phyloP scores from a whole-genome alignment of 495 filamentous ascomycete species.

The Penicillium flavigenum region DNA sequence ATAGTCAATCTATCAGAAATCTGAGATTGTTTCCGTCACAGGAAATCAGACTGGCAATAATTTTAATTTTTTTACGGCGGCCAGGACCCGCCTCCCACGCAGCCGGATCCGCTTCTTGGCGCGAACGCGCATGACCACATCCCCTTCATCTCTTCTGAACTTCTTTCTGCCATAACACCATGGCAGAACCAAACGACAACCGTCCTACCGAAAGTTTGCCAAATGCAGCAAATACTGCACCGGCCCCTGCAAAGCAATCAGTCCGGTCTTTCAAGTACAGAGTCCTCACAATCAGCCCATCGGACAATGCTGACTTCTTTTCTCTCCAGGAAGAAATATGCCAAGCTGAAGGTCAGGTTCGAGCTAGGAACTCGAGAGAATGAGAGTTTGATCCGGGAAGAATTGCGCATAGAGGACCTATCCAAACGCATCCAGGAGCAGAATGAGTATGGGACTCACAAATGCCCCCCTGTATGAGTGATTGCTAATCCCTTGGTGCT shows the following conservation, averaged over 20 bases:
- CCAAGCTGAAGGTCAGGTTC: conserved; percentile 85
- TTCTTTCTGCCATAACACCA: conserved; percentile 18
- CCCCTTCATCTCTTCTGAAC: conserved; percentile 15
- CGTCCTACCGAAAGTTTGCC: conserved; percentile 32
- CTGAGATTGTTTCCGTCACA: conserved; percentile 6
- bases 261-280: conserved; percentile 47
- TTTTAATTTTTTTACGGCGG: conserved; percentile 36
- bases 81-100: conserved; percentile 34
- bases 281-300: background rate
- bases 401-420: conserved; percentile 72
- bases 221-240: conserved; percentile 28
- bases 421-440: conserved; percentile 79
- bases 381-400: conserved; percentile 72
- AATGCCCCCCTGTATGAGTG: background rate
- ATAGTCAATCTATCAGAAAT: background rate
- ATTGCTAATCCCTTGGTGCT: conserved; percentile 19
- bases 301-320: conserved; percentile 24
- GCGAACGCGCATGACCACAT: conserved; percentile 18
- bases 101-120: conserved; percentile 27
- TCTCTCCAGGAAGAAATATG: conserved; percentile 84
- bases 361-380: conserved; percentile 78
- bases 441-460: conserved; percentile 63
- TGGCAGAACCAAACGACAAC: conserved; percentile 34
- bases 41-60: conserved; percentile 12
- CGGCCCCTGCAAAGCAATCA: conserved; percentile 38